Base-by-base conservation (phyloP, 2,329 filamentous ascomycete genomes). In the Gliomastix tumulicola region DNA sequence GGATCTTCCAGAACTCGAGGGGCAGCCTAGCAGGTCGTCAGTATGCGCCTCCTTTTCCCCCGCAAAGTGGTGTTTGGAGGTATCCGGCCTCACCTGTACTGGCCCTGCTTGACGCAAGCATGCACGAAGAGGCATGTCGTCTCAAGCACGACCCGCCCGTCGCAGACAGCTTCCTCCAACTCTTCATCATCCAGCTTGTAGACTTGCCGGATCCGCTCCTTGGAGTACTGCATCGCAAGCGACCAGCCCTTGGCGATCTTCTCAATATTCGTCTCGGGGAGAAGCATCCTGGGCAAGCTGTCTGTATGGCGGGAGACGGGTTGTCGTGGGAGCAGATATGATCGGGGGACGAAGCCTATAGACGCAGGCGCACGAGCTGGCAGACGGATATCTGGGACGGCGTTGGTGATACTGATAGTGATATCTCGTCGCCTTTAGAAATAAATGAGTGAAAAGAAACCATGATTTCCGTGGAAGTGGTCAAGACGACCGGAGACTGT, bases 51-150 rank as follows among this genome's bases (percentile, higher is more conserved):
- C 11, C 6, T 19, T 30, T 10, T 15, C n/a, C 13, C 11, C 31
- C 5, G 10, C 22, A 21, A 7, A n/a, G 9, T 23, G 25, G 11
- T 15, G 33, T 30, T 25, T 13, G 8, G 27, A 32, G 32, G 12
- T 9, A 28, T 16, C 4, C 2, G 9, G 6, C 19, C 52, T 25
- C 44, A 63, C 60, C 49, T 50, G 45, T 55, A 63, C 33, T 63
- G 60, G 8, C 54, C 57, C 7, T 44, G 49, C 45, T 56, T 63
- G 34, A 63, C 43, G 30, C 58, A 60, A 18, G 57, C 51, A 36
- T 63, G 60, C 18, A 63, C 49, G 35, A 63, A 63, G n/a, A 63
- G 40, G 31, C 60, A 63, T 12, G 59, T 48, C 7, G 59, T 63
- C 46, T 63, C 60, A 22, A 63, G 45, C 11, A 63, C 51, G 17